Evolutionary conservation across 495 filamentous ascomycete species (phyloP).

Genomic region (Daldinia childiae): DNA sequence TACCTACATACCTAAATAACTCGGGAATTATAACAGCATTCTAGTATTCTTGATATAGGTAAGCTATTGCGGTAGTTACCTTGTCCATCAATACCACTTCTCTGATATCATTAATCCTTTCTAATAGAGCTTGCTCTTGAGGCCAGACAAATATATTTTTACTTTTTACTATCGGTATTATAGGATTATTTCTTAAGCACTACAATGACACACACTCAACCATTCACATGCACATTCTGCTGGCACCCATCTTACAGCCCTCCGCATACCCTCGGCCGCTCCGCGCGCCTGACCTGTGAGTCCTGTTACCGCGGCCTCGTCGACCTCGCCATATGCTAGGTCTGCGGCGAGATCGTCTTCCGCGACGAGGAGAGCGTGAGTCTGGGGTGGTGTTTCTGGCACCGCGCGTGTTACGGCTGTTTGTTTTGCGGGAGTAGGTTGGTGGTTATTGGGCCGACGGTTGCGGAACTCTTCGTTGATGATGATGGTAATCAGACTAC

Average conservation of each 20-base stretch:
- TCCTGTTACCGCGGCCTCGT: slow-evolving; percentile 52
- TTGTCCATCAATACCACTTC: too few species aligned
- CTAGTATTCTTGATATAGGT: neutral
- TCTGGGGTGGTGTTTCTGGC: slow-evolving; percentile 62
- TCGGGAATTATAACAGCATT: neutral
- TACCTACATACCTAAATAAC: too few species aligned
- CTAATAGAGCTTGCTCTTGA: neutral
- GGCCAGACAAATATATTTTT: neutral
- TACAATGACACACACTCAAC: slow-evolving; percentile 5
- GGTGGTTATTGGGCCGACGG: slow-evolving; percentile 23
- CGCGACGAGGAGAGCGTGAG: slow-evolving; percentile 57
- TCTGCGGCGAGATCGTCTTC: slow-evolving; percentile 57
- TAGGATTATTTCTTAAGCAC: neutral
- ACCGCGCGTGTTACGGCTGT: slow-evolving; percentile 58
- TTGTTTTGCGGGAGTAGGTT: slow-evolving; percentile 51
- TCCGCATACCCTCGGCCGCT: slow-evolving; percentile 43
- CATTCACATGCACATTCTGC: slow-evolving; percentile 62
- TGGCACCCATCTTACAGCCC: slow-evolving; percentile 44
- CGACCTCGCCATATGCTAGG: slow-evolving; percentile 59
- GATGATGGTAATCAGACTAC: neutral
- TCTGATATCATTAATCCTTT: slow-evolving; percentile 1
- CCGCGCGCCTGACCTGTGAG: slow-evolving; percentile 52
- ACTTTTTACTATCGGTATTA: neutral
- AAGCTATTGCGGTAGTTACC: slow-evolving; percentile 1
- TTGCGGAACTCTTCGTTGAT: slow-evolving; percentile 28